These are phyloP conservation scores for Apiospora sp. DNA, from an alignment of 2,329 filamentous ascomycete species.

Conservation along the genomic window DNA sequence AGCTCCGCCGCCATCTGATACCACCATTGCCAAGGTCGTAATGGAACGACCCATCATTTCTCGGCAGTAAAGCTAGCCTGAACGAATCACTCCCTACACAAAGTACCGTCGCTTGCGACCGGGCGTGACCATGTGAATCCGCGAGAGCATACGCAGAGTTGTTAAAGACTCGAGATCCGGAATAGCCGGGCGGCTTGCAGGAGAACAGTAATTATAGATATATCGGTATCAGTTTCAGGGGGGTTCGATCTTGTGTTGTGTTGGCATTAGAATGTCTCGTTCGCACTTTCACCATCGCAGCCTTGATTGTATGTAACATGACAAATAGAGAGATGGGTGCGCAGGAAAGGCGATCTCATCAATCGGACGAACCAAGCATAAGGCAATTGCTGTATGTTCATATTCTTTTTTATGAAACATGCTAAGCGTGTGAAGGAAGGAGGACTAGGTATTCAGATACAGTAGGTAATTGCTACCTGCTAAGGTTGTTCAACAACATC, in stretches of 20 bases:
- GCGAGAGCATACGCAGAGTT: not conserved
- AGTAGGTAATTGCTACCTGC: no score
- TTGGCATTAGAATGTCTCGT: not conserved
- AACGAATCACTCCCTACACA: not conserved
- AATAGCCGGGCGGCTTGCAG: not conserved
- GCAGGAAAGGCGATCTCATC: not conserved
- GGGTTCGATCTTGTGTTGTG: not conserved
- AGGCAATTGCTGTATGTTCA: not conserved
- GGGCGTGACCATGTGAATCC: slow-evolving; percentile 3
- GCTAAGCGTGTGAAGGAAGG: no score
- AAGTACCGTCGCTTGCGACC: not conserved
- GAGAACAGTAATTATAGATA: not conserved
- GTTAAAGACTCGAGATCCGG: not conserved
- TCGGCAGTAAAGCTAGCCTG: not conserved
- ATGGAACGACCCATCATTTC: slow-evolving; percentile 5
- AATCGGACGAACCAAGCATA: not conserved
- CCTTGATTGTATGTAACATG: not conserved
- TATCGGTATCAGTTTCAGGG: not conserved
- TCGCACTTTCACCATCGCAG: not conserved
- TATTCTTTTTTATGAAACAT: not conserved
- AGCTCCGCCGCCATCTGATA: slow-evolving; percentile 1
- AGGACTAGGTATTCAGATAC: no score
- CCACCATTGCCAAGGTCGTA: not conserved
- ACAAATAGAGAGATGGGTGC: not conserved
- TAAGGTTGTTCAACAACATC: no score